Percentiles rank a stretch among this genome's conserved stretches.
Conservation (phyloP, 2,329 filamentous ascomycete species). For the Colletotrichum tanaceti region DNA sequence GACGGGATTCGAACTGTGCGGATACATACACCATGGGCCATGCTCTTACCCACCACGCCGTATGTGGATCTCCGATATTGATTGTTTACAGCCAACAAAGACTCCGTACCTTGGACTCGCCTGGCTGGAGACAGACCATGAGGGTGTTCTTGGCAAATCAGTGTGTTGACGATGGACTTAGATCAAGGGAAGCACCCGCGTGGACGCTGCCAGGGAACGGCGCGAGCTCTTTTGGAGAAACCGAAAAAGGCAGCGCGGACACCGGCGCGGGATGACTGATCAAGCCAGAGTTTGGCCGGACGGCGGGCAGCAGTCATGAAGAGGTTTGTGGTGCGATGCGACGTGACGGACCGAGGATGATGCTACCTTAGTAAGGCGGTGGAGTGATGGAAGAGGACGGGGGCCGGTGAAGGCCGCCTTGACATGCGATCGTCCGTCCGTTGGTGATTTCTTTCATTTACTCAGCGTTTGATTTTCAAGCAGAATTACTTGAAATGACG, state of each 20-base stretch:
- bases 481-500: background rate
- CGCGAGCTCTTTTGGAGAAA: background rate
- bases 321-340: background rate
- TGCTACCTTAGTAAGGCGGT: background rate
- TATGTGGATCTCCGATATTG: constrained; percentile 5
- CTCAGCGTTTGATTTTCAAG: background rate
- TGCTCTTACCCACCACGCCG: background rate
- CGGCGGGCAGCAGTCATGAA: background rate
- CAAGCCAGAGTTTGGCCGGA: constrained; percentile 10
- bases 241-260: background rate
- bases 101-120: background rate
- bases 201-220: constrained; percentile 27
- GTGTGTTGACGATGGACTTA: constrained; percentile 6
- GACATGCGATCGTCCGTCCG: background rate
- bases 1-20: constrained; percentile 26
- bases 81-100: constrained; percentile 5
- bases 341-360: background rate
- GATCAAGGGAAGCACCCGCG: background rate
- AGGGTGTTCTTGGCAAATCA: constrained; percentile 30
- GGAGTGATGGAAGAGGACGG: constrained; percentile 7
- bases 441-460: background rate
- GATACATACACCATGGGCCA: constrained; percentile 9
- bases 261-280: constrained; percentile 13
- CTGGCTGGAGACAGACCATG: background rate
- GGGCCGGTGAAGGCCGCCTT: background rate